These are phyloP conservation scores for Ambrosiella beaveri DNA, from an alignment of 2,329 filamentous ascomycete species.

Conservation along the genomic window DNA sequence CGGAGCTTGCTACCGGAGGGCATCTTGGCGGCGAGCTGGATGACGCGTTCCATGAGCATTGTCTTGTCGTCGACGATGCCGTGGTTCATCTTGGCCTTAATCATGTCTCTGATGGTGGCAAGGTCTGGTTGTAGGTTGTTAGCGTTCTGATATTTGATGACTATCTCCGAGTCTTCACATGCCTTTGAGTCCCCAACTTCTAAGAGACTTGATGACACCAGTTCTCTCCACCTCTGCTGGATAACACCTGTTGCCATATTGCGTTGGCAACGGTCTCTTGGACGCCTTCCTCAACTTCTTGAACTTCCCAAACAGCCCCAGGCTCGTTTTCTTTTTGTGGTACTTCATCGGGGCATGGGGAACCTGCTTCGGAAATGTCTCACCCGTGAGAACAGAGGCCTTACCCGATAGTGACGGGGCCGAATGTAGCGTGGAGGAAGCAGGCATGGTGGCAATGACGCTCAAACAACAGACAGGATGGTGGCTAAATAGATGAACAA, in stretches of 20 bases:
- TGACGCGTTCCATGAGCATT: slow-evolving; percentile 58
- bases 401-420: too few species aligned
- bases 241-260: slow-evolving; percentile 47
- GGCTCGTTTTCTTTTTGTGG: slow-evolving; percentile 2
- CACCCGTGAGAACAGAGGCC: too few species aligned
- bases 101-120: slow-evolving; percentile 42
- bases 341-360: too few species aligned
- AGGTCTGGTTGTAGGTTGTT: slow-evolving; percentile 29
- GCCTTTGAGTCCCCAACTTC: slow-evolving; percentile 33
- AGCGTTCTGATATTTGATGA: background rate
- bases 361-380: too few species aligned
- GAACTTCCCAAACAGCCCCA: slow-evolving; percentile 13
- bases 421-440: too few species aligned
- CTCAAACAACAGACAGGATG: too few species aligned
- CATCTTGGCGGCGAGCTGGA: slow-evolving; percentile 50
- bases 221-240: slow-evolving; percentile 29
- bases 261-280: slow-evolving; percentile 42
- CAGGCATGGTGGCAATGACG: too few species aligned
- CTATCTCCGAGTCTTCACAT: slow-evolving; percentile 7
- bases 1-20: slow-evolving; percentile 44
- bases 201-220: slow-evolving; percentile 39
- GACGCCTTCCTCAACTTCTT: slow-evolving; percentile 28
- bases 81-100: slow-evolving; percentile 44
- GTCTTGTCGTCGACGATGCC: slow-evolving; percentile 55
- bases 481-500: too few species aligned